phyloP scores from a whole-genome alignment of 2,329 filamentous ascomycete genomes.

The Aspergillus sp. region DNA sequence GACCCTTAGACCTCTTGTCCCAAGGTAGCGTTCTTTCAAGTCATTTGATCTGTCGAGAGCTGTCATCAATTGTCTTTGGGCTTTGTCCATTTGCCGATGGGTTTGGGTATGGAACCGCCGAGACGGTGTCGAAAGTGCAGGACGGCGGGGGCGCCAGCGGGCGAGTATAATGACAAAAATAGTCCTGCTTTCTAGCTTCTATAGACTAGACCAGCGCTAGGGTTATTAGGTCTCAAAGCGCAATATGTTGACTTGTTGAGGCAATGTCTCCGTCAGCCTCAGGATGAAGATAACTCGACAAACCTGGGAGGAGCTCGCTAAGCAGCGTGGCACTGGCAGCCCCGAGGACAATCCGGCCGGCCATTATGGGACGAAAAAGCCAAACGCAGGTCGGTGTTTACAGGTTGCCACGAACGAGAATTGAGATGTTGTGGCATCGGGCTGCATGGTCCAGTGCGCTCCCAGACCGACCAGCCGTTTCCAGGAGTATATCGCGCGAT shows the following conservation, averaged over 20 bases:
- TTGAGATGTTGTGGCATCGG: conserved; percentile 10
- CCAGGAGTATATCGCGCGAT: not conserved
- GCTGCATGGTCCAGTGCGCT: conserved; percentile 6
- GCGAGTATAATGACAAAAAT: conserved; percentile 18
- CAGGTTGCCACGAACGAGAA: conserved; percentile 8
- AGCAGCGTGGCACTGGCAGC: conserved; percentile 3
- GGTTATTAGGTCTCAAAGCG: not conserved
- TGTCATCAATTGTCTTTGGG: not conserved
- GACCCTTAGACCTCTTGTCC: not conserved
- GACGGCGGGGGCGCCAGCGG: not conserved
- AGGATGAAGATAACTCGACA: not conserved
- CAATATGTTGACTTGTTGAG: not conserved
- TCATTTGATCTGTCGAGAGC: conserved; percentile 2
- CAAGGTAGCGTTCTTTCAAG: not conserved
- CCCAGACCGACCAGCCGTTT: not conserved
- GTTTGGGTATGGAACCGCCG: conserved; percentile 3
- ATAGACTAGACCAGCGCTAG: conserved; percentile 8
- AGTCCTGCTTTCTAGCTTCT: conserved; percentile 1
- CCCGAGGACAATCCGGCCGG: not conserved
- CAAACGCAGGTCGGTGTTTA: not conserved
- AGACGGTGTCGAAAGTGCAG: conserved; percentile 2
- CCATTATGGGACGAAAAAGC: conserved; percentile 1
- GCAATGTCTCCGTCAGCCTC: not conserved
- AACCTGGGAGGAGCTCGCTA: not conserved
- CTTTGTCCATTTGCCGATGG: not conserved